A percentile compares a stretch with the other conserved stretches of the same genome.
Conservation (phyloP, 768 basidiomycete species). For the Lactarius quietus region DNA sequence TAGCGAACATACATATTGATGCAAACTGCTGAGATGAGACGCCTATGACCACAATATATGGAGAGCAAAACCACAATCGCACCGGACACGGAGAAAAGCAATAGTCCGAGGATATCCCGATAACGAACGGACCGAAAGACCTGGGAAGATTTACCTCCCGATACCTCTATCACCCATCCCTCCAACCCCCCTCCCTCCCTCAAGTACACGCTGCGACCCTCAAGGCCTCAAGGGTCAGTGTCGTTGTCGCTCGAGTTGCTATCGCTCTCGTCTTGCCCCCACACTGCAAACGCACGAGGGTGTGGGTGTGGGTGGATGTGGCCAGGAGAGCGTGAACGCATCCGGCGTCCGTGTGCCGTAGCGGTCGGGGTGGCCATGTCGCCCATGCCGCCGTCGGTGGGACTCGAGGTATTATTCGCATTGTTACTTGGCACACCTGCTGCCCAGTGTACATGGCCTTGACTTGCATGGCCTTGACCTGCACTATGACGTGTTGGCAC, state of each 20-base stretch:
- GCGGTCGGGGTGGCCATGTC: slow-evolving; percentile 22
- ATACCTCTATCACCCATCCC: not conserved
- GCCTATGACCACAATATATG: not conserved
- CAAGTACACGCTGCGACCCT: too few relatives aligned
- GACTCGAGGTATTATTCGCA: not conserved
- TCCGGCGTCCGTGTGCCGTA: slow-evolving; percentile 27
- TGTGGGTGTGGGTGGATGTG: slow-evolving; percentile 35
- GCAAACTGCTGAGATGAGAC: not conserved
- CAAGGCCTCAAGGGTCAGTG: slow-evolving; percentile 47
- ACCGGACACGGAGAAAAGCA: not conserved
- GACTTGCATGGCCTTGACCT: slow-evolving; percentile 20
- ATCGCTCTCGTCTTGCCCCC: slow-evolving; percentile 87
- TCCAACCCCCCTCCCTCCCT: not conserved
- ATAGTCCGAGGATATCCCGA: not conserved
- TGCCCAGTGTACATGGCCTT: slow-evolving; percentile 21
- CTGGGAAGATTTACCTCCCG: not conserved
- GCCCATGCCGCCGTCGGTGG: slow-evolving; percentile 3
- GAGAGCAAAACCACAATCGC: not conserved
- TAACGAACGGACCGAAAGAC: not conserved
- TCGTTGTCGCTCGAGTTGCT: slow-evolving; percentile 80
- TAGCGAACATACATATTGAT: not conserved
- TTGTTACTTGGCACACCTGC: not conserved
- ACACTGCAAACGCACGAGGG: slow-evolving; percentile 69
- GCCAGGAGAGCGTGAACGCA: slow-evolving; percentile 28
- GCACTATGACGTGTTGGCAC: slow-evolving; percentile 1